Conservation (phyloP, 2,329 filamentous ascomycete genomes). For the Sarocladiaceae sp. region DNA sequence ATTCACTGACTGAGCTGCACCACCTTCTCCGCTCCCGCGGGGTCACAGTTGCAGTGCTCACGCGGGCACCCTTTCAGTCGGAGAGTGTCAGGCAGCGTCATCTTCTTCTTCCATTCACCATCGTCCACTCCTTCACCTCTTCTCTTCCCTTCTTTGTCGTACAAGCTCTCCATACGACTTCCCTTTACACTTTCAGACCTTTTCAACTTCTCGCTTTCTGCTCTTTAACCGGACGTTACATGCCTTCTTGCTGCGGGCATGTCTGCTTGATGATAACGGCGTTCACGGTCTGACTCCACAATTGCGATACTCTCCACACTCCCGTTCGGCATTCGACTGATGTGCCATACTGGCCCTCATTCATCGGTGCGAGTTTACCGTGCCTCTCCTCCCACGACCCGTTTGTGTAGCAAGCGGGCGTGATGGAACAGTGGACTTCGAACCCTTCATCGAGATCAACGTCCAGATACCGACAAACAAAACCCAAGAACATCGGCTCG, state of each 20-base stretch:
- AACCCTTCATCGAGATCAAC: constrained; percentile 22
- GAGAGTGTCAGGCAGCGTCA: constrained; percentile 1
- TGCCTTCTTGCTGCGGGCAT: too few species aligned
- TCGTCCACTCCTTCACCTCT: not conserved
- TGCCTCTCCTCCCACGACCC: too few species aligned
- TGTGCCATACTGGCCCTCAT: not conserved
- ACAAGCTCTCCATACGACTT: not conserved
- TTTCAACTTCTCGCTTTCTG: not conserved
- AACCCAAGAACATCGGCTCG: not conserved
- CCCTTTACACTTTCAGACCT: not conserved
- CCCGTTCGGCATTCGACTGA: constrained; percentile 1
- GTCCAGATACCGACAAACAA: constrained; percentile 12
- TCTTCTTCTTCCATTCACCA: constrained; percentile 5
- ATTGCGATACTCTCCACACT: not conserved
- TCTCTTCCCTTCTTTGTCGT: not conserved
- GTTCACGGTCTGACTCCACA: constrained; percentile 9
- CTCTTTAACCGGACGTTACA: too few species aligned
- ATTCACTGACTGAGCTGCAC: constrained; percentile 6
- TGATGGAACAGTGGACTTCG: constrained; percentile 47
- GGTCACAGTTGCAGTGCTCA: constrained; percentile 6
- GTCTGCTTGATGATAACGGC: not conserved
- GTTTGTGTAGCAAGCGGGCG: constrained; percentile 24
- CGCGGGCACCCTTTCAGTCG: constrained; percentile 5
- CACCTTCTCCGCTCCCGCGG: constrained; percentile 9
- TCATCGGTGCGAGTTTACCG: too few species aligned